These are phyloP conservation scores for Neonectria punicea DNA, from an alignment of 2,329 filamentous ascomycete species.

Conservation along the genomic window DNA sequence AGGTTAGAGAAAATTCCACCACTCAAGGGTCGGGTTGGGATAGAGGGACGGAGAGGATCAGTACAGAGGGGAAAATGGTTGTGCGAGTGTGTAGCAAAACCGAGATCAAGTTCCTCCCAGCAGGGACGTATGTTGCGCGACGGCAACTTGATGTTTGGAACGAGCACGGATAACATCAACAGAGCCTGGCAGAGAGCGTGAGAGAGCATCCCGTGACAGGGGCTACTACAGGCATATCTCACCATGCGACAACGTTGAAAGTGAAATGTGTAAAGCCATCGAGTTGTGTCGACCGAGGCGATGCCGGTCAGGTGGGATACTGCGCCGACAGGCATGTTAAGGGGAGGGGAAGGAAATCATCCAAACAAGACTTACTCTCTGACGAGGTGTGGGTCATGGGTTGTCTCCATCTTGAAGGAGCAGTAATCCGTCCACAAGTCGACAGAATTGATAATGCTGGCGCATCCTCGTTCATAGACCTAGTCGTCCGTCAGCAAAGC, in stretches of 20 bases:
- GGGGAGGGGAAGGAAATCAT: conserved; percentile 76
- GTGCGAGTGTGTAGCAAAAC: conserved; percentile 63
- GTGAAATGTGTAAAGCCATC: conserved; percentile 50
- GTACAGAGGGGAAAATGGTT: conserved; percentile 65
- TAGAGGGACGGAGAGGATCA: conserved; percentile 58
- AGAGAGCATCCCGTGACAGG: conserved; percentile 70
- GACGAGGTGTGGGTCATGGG: conserved; percentile 92
- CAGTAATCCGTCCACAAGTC: conserved; percentile 99
- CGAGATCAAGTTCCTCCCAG: conserved; percentile 53
- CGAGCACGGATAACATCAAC: conserved; percentile 55
- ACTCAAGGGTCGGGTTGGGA: conserved; percentile 49
- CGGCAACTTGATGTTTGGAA: conserved; percentile 54
- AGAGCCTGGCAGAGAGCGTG: conserved; percentile 73
- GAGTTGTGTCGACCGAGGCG: conserved; percentile 52
- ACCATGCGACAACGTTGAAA: conserved; percentile 64
- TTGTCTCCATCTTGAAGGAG: conserved; percentile 97
- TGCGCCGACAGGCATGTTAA: conserved; percentile 65
- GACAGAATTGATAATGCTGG: conserved; percentile 91
- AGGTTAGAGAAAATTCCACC: conserved; percentile 43
- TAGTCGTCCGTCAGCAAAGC: conserved; percentile 50
- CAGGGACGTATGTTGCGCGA: conserved; percentile 49
- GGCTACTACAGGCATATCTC: conserved; percentile 75
- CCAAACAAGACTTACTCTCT: conserved; percentile 93
- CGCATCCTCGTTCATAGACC: conserved; percentile 95
- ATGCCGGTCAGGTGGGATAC: conserved; percentile 54